These are phyloP conservation scores for Vigna hirtella DNA, from an alignment of 306 rosid species.

Conservation along the genomic window DNA sequence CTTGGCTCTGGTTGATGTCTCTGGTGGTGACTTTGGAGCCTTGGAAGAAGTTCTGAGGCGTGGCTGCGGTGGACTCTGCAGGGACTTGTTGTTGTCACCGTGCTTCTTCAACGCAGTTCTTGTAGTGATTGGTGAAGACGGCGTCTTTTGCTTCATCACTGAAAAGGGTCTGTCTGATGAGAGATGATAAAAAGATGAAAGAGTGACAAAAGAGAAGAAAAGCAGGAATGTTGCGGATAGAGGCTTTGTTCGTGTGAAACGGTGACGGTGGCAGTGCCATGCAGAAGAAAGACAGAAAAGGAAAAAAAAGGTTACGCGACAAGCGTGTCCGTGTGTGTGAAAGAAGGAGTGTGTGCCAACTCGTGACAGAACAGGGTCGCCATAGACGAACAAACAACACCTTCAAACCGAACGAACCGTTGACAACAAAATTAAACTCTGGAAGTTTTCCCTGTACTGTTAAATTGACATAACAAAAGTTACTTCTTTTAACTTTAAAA, in stretches of 20 bases:
- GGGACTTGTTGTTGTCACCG: constrained; percentile 45
- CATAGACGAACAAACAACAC: constrained; percentile 38
- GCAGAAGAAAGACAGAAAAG: constrained; percentile 37
- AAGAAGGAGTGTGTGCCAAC: neutral
- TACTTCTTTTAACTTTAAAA: too few species aligned
- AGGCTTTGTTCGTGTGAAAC: neutral
- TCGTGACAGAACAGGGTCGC: constrained; percentile 39
- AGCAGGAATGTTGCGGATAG: neutral
- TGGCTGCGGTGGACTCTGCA: constrained; percentile 39
- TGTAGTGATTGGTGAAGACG: constrained; percentile 37
- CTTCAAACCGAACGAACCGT: constrained; percentile 24
- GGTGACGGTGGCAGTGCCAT: constrained; percentile 28
- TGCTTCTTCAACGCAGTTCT: constrained; percentile 42
- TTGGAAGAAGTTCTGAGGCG: constrained; percentile 63
- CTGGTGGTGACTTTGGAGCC: constrained; percentile 59
- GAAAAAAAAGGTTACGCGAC: constrained; percentile 16
- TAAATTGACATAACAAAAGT: too few species aligned
- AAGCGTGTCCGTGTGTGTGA: constrained; percentile 31
- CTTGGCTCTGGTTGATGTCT: constrained; percentile 57
- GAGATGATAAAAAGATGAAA: constrained; percentile 27
- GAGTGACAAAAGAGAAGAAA: constrained; percentile 14
- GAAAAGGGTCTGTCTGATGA: constrained; percentile 39
- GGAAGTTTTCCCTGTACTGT: too few species aligned
- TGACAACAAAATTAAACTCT: too few species aligned
- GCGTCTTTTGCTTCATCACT: constrained; percentile 56